Evolutionary conservation across 495 filamentous ascomycete genomes (phyloP), one percentile per base, ranked within the genome.

Genomic region (Penicillium pulvis): DNA sequence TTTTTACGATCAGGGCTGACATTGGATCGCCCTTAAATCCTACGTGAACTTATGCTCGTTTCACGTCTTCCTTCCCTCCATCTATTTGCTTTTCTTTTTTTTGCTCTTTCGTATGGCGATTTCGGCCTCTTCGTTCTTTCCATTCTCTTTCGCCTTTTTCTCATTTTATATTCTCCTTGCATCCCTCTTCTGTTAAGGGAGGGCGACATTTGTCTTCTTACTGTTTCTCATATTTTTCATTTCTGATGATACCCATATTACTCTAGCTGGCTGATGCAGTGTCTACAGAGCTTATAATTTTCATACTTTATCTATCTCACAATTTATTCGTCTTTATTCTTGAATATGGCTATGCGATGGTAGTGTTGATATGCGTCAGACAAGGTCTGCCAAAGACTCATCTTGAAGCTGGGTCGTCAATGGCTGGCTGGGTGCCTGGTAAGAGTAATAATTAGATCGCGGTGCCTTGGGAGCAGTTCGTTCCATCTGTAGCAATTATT

Each of bases 231-330:
- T 47, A 7, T 57, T 60, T 52, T 51, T 16, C 39, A 56, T 26
- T 35, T 58, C 45, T 58, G 30, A 53, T 53, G 51, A 53, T 53
- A 53, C 51, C 51, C 51, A 53, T 53, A 53, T 53, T 53, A 42
- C 51, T 53, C 39, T 42, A 53, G 36, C 35, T 53, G 39, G 51
- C 51, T 10, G 0, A 42, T n/a, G 46, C 26, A 26, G 31, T 31
- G 46, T 19, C 20, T 49, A 9, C 46, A 31, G 46, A 49, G 46
- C 46, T 17, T 31, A 48, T 17, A 49, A 19, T 31, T 49, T 8
- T 7, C 7, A 49, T 49, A 4, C 6, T 16, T 24, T 47, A 14
- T 28, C 20, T 14, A 45, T 45, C 2, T 20, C 2, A 11, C n/a
- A 45, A 24, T 47, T 30, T 9, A 26, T 47, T 23, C 19, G 8